Evolutionary conservation across 805 yeast genomes (phyloP).

Genomic region (Kockiozyma suomiensis): DNA sequence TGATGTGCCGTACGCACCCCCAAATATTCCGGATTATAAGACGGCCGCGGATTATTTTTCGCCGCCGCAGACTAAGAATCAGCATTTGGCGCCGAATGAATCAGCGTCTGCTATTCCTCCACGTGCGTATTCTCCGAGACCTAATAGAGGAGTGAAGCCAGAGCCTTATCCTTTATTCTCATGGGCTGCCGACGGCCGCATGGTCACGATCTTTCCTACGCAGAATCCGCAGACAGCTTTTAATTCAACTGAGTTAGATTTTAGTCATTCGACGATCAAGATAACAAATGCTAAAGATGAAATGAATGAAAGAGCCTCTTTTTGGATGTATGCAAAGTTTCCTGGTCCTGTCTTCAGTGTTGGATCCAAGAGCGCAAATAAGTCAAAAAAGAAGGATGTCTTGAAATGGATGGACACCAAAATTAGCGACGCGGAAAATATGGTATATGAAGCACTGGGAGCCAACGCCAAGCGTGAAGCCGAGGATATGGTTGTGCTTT

Average conservation of each 20-base stretch:
- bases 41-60: no score
- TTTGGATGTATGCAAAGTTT: slow-evolving; percentile 46
- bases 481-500: slow-evolving; percentile 40
- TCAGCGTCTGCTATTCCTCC: neutral
- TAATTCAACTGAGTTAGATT: slow-evolving; percentile 43
- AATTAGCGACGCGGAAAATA: slow-evolving; percentile 36
- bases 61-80: neutral
- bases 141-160: neutral
- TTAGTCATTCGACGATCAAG: slow-evolving; percentile 40
- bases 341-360: slow-evolving; percentile 67
- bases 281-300: slow-evolving; percentile 39
- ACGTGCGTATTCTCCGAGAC: neutral
- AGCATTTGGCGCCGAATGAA: neutral
- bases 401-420: slow-evolving; percentile 65
- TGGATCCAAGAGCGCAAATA: slow-evolving; percentile 46
- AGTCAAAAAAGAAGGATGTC: slow-evolving; percentile 65
- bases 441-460: slow-evolving; percentile 33
- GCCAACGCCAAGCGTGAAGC: slow-evolving; percentile 36
- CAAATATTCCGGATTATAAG: no score
- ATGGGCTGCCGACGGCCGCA: slow-evolving; percentile 56
- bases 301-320: slow-evolving; percentile 36
- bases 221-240: slow-evolving; percentile 22
- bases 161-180: slow-evolving; percentile 59
- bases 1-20: neutral
- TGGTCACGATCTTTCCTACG: slow-evolving; percentile 52